Percentiles rank a stretch among this genome's conserved stretches.
These are phyloP conservation scores for Pachysolen tannophilus DNA, from an alignment of 805 yeast species.

Conservation along the genomic window DNA sequence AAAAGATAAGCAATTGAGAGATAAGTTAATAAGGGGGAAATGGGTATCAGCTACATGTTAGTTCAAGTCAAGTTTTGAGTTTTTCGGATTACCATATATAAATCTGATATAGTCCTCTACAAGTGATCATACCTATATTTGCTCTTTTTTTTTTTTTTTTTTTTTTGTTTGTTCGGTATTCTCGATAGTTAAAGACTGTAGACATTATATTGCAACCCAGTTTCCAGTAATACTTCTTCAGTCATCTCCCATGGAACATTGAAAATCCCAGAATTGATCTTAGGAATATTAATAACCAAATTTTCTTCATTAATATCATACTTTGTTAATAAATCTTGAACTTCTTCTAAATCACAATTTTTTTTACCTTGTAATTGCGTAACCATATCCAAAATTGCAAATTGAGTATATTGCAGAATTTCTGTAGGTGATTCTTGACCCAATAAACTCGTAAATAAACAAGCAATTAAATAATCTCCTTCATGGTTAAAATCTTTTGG, in stretches of 20 bases:
- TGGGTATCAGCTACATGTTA: too few species aligned
- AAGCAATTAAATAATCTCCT: slow-evolving; percentile 36
- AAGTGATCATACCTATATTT: too few species aligned
- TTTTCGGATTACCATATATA: too few species aligned
- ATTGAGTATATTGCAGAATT: slow-evolving; percentile 43
- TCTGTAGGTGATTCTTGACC: slow-evolving; percentile 39
- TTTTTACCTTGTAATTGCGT: slow-evolving; percentile 23
- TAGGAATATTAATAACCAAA: slow-evolving; percentile 52
- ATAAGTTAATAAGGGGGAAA: too few species aligned
- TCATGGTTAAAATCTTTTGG: slow-evolving; percentile 20
- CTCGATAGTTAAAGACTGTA: slow-evolving; percentile 38
- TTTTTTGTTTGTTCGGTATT: too few species aligned
- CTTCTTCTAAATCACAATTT: slow-evolving; percentile 1
- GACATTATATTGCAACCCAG: slow-evolving; percentile 32
- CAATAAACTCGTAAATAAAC: slow-evolving; percentile 63
- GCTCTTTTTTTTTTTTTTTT: too few species aligned
- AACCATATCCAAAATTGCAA: slow-evolving; percentile 39
- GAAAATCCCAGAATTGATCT: slow-evolving; percentile 75
- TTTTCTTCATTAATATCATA: slow-evolving; percentile 2
- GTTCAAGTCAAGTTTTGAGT: too few species aligned
- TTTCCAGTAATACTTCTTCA: slow-evolving; percentile 36
- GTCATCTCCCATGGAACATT: slow-evolving; percentile 74
- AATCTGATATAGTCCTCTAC: too few species aligned
- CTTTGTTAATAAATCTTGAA: slow-evolving; percentile 1
- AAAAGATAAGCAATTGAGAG: too few species aligned